A percentile compares a stretch with the other conserved stretches of the same genome.
These are phyloP conservation scores for Lasiosphaeris hirsuta DNA, from an alignment of 495 filamentous ascomycete genomes.

Conservation along the genomic window DNA sequence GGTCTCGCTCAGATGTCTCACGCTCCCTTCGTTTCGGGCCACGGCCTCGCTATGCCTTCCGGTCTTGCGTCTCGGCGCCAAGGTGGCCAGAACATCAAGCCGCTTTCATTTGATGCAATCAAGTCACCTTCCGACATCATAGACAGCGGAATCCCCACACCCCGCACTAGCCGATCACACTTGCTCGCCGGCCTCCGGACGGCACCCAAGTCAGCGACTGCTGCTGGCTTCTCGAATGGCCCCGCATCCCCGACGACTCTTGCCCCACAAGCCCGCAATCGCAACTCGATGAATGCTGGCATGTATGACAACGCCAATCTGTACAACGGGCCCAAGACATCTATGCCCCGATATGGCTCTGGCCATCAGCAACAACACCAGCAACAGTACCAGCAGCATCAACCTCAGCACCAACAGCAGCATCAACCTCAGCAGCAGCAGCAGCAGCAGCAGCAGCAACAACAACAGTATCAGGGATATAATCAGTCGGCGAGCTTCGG, in stretches of 20 bases:
- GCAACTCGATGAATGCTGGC: constrained; percentile 47
- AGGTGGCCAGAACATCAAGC: constrained; percentile 79
- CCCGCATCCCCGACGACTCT: constrained; percentile 55
- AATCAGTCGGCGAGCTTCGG: constrained; percentile 25
- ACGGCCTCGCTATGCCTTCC: constrained; percentile 71
- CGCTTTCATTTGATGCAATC: constrained; percentile 68
- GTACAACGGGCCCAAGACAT: constrained; percentile 53
- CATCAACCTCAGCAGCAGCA: constrained; percentile 16
- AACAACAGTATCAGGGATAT: constrained; percentile 35
- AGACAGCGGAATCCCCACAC: constrained; percentile 64
- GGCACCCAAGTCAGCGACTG: constrained; percentile 78
- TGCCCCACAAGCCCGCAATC: constrained; percentile 31
- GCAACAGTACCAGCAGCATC: constrained; percentile 34
- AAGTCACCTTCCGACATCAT: constrained; percentile 44
- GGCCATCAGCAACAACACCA: constrained; percentile 34
- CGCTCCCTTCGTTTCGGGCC: constrained; percentile 66
- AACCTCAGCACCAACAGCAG: constrained; percentile 26
- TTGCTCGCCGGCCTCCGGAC: constrained; percentile 91
- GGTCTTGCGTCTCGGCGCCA: constrained; percentile 73
- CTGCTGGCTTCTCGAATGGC: constrained; percentile 61
- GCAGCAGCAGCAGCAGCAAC: constrained; percentile 20
- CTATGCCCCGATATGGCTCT: constrained; percentile 40
- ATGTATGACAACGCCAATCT: constrained; percentile 43
- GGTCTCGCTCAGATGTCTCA: constrained; percentile 99
- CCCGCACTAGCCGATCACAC: constrained; percentile 90